Percentiles rank a stretch among this genome's conserved stretches.
Evolutionary conservation across 768 basidiomycete species (phyloP).

Genomic region (Lactifluus piperatus): DNA sequence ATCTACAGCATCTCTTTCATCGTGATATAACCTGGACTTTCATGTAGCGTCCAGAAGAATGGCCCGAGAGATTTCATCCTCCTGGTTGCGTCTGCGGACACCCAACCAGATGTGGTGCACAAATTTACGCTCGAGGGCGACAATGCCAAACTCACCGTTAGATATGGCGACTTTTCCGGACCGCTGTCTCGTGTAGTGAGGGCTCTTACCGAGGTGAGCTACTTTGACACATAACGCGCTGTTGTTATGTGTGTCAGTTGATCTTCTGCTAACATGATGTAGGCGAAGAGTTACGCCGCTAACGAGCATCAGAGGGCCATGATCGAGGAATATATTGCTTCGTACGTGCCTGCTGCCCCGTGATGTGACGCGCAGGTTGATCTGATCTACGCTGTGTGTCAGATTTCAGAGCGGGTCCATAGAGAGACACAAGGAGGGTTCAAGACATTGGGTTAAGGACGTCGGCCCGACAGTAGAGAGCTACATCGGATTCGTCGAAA

Average conservation of each 20-base stretch:
- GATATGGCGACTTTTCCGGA: constrained; percentile 68
- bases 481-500: constrained; percentile 82
- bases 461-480: constrained; percentile 81
- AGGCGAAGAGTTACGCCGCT: constrained; percentile 69
- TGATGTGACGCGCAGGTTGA: neutral
- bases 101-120: constrained; percentile 34
- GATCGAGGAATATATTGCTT: constrained; percentile 72
- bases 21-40: neutral
- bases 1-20: neutral
- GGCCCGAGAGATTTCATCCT: constrained; percentile 54
- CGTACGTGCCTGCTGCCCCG: constrained; percentile 35
- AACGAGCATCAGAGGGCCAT: constrained; percentile 66
- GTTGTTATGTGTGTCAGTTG: neutral
- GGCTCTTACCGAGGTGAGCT: constrained; percentile 49
- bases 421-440: constrained; percentile 69
- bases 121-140: constrained; percentile 35
- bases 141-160: constrained; percentile 48
- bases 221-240: neutral
- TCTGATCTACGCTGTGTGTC: neutral
- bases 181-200: constrained; percentile 44
- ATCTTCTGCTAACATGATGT: neutral
- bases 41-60: constrained; percentile 59
- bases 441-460: constrained; percentile 78
- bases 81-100: constrained; percentile 61
- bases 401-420: constrained; percentile 77